A percentile compares a stretch with the other conserved stretches of the same genome.
Conservation (phyloP, 352 stramenopile genomes). For the Phytophthora pisi region DNA sequence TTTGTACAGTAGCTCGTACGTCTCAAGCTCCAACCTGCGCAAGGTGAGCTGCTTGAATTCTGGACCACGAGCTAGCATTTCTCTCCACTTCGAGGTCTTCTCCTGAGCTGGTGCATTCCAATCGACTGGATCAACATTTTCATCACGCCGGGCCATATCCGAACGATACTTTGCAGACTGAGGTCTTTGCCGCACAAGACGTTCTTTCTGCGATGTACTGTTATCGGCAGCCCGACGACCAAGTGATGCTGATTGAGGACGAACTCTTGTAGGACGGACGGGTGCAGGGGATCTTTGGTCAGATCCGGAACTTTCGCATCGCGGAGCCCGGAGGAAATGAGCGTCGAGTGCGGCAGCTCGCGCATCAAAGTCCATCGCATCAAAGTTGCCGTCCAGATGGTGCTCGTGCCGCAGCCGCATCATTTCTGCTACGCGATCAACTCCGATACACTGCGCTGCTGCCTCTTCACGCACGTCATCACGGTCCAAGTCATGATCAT, state of each 20-base stretch:
- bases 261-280: slow-evolving; percentile 10
- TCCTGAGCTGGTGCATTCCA: slow-evolving; percentile 9
- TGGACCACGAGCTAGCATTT: slow-evolving; percentile 46
- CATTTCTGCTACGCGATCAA: slow-evolving; percentile 31
- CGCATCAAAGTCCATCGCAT: slow-evolving; percentile 25
- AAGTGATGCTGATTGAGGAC: slow-evolving; percentile 29
- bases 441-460: slow-evolving; percentile 24
- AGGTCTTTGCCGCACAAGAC: slow-evolving; percentile 17
- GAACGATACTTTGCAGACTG: slow-evolving; percentile 38
- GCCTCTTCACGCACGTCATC: not conserved
- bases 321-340: slow-evolving; percentile 11
- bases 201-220: not conserved
- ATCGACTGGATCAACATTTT: not conserved
- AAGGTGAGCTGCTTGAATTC: slow-evolving; percentile 45
- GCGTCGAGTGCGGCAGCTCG: slow-evolving; percentile 21
- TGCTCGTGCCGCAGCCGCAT: slow-evolving; percentile 21
- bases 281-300: not conserved
- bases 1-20: slow-evolving; percentile 52
- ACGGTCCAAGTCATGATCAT: slow-evolving; percentile 12
- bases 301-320: not conserved
- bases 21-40: slow-evolving; percentile 45
- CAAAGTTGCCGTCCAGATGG: slow-evolving; percentile 18
- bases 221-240: slow-evolving; percentile 4
- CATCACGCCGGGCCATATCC: not conserved
- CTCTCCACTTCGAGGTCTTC: slow-evolving; percentile 48